Conservation (phyloP, 352 stramenopile genomes). For the Pythium insidiosum region DNA sequence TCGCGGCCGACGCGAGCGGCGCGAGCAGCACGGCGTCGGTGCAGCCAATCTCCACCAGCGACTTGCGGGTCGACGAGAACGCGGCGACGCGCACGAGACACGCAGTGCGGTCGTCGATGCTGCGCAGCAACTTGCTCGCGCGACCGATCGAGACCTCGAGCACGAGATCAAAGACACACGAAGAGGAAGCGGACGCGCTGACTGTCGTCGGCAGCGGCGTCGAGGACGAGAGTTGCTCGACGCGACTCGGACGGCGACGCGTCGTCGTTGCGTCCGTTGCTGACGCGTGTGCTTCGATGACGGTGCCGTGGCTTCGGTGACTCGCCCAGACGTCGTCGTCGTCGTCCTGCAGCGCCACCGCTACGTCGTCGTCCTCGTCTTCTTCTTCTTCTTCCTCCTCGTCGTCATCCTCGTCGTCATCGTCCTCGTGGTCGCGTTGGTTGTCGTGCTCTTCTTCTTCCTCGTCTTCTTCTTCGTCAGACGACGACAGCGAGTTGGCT, state of each 20-base stretch:
- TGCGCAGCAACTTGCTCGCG: conserved; percentile 38
- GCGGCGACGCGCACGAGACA: conserved; percentile 53
- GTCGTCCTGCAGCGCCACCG: conserved; percentile 5
- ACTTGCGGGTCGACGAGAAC: conserved; percentile 29
- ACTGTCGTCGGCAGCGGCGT: neutral
- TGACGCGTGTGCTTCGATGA: no score
- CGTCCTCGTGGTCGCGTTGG: conserved; percentile 3
- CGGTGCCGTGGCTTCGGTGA: no score
- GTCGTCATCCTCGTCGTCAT: conserved; percentile 6
- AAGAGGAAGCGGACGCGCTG: no score
- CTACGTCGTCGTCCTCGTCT: neutral
- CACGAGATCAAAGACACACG: conserved; percentile 33
- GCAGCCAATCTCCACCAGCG: conserved; percentile 40
- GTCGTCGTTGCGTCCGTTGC: no score
- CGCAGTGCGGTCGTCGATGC: conserved; percentile 35
- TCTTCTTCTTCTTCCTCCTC: conserved; percentile 15
- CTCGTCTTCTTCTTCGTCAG: conserved; percentile 11
- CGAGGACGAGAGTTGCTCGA: neutral
- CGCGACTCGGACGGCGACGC: neutral
- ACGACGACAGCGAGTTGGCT: conserved; percentile 3
- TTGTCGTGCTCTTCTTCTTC: neutral
- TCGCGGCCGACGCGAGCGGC: conserved; percentile 10
- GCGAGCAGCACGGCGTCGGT: conserved; percentile 58
- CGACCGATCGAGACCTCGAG: conserved; percentile 47
- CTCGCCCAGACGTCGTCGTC: neutral